Evolutionary conservation across 345 rosid species (phyloP).

Genomic region (Kernera saxatilis): DNA sequence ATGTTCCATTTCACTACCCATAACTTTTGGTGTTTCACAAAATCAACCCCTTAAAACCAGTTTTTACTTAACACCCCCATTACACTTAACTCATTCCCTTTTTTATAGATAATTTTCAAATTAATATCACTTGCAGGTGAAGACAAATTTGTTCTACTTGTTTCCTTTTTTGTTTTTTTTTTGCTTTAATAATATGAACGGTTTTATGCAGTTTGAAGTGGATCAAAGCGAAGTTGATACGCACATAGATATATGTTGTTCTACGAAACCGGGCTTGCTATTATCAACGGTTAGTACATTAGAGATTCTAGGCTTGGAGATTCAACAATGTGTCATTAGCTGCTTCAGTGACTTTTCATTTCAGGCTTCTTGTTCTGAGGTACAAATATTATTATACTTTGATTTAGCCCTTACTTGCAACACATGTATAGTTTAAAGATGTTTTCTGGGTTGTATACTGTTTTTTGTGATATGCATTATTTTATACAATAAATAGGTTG

Average conservation of each 20-base stretch:
- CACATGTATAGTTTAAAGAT: background rate
- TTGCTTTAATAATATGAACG: background rate
- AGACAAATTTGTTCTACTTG: background rate
- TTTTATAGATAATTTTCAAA: background rate
- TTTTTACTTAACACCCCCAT: background rate
- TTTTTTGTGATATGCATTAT: background rate
- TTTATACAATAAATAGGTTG: constrained; percentile 24
- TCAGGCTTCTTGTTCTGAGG: constrained; percentile 93
- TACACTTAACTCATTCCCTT: background rate
- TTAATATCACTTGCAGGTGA: background rate
- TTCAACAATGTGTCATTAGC: constrained; percentile 85
- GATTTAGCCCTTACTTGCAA: background rate
- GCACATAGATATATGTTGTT: constrained; percentile 57
- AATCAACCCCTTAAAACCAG: background rate
- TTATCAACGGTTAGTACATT: constrained; percentile 72
- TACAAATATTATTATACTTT: constrained; percentile 1
- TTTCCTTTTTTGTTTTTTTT: background rate
- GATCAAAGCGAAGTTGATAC: constrained; percentile 43
- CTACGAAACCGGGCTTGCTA: constrained; percentile 71
- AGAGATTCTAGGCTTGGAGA: constrained; percentile 80
- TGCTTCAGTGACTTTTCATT: constrained; percentile 82
- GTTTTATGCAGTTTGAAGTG: constrained; percentile 58
- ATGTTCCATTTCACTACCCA: background rate
- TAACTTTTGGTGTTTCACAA: background rate
- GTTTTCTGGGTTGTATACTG: background rate